Percentiles rank a stretch among this genome's conserved stretches.
Evolutionary conservation across 495 filamentous ascomycete species (phyloP).

Genomic region (Barbatosphaeria neglecta): DNA sequence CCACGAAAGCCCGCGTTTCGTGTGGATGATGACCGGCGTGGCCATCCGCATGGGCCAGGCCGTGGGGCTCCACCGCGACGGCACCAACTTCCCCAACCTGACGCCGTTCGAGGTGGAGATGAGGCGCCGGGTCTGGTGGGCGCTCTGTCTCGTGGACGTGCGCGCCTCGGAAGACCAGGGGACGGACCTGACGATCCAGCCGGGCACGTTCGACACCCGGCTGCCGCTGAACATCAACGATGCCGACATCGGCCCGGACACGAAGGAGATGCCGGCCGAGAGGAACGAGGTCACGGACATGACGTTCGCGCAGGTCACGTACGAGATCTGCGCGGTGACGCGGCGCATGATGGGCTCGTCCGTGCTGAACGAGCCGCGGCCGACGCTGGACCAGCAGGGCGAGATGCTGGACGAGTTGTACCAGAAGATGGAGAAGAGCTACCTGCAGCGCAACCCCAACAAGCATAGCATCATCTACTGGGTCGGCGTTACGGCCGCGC

Average conservation of each 20-base stretch:
- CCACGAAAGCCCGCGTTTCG: constrained; percentile 35
- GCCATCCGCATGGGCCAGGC: constrained; percentile 35
- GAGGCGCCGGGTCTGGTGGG: constrained; percentile 37
- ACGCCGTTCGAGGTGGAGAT: constrained; percentile 37
- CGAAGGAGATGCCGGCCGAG: constrained; percentile 16
- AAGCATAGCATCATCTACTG: constrained; percentile 48
- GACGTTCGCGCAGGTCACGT: constrained; percentile 13
- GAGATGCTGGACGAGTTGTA: constrained; percentile 51
- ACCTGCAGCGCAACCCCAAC: constrained; percentile 45
- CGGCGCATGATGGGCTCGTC: constrained; percentile 25
- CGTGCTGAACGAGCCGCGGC: constrained; percentile 1
- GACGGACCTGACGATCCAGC: constrained; percentile 25
- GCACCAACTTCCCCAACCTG: constrained; percentile 22
- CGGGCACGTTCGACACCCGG: constrained; percentile 25
- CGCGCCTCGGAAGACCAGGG: constrained; percentile 26
- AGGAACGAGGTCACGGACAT: constrained; percentile 23
- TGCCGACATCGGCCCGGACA: constrained; percentile 25
- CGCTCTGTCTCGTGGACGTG: constrained; percentile 28
- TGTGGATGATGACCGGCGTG: constrained; percentile 46
- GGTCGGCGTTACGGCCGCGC: constrained; percentile 52
- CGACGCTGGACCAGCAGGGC: constrained; percentile 39
- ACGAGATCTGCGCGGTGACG: constrained; percentile 18
- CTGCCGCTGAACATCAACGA: constrained; percentile 37
- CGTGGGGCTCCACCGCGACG: constrained; percentile 39
- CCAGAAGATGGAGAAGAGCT: constrained; percentile 48